Evolutionary conservation across 192 early-diverging fungal species (phyloP), one percentile per base, ranked within the genome.

Genomic region (Rhizophagus sp.): DNA sequence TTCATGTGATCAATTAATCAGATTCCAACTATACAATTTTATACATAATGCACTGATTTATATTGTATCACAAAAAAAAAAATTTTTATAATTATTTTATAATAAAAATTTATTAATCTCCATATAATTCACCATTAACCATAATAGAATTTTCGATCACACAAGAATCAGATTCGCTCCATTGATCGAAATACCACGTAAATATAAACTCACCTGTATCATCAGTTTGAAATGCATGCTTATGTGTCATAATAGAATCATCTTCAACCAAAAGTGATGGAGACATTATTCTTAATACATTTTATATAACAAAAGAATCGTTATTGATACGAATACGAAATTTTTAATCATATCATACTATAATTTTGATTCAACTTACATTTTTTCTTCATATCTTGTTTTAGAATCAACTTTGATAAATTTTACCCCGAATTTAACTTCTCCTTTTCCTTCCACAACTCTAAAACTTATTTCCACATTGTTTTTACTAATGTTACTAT

Each of bases 151-250:
- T 30, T 75, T 75, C 74, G 36, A 75, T 75, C 4, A 62, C 34
- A 34, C 30, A 33, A 19, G 50, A 36, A 57, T 75, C 33, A 9
- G 74, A 75, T 39, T 57, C 17, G 4, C n/a, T 62, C 19, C 17
- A 30, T 63, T 75, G 27, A 62, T 62, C 57, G 12, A 75, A 63
- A 36, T 25, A 62, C 27, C 24, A 75, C 15, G 30, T 63, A 62
- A 75, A 39, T 36, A 75, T 6, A 63, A 62, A 75, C 62, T 75
- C 74, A 36, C 74, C 61, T 25, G 52, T 62, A 17, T 75, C 74
- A 34, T 57, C 27, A 3, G 27, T 4, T 39, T 62, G 13, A 63
- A 75, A 24, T 57, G n/a, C 62, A 36, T 62, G 33, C 15, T 34
- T 62, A 19, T 63, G 57, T 62, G 34, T 62, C n/a, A 62, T 63